Base-by-base conservation (phyloP, 2,329 filamentous ascomycete genomes). In the Aspergillus arachidicola region DNA sequence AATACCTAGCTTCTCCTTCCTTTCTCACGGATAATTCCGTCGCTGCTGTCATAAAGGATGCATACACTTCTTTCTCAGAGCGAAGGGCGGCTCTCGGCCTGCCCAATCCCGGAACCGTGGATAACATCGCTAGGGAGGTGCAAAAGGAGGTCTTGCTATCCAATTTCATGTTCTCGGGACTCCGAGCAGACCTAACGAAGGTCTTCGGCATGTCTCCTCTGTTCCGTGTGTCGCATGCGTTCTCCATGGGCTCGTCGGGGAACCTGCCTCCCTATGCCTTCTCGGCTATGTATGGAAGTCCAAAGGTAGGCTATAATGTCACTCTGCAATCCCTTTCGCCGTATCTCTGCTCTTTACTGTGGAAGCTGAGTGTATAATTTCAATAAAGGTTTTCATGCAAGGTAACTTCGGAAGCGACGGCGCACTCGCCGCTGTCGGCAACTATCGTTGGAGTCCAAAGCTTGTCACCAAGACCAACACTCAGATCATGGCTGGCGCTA, bases 201-300 rank as follows among this genome's bases (percentile, higher is more conserved):
- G 89, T 93, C 76, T 96, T 98, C 83, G 95, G 93, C 86, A 88
- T 96, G 79, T 88, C 89, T 62, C 95, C 95, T 63, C 84, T 98
- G 71, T 99, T 99, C 86, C 94, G 98, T 82, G 91, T 97, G 72
- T 97, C 94, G 69, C 95, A 99, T 83, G 92, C 95, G 72, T 95
- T 99, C 79, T 91, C 94, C 61, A 92, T 97, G 87, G 94, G 95
- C 72, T 87, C 87, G 50, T 93, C 97, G 81, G 89, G 91, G 70
- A 80, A 79, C 64, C 85, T 96, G 79, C 94, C 94, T 78, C 95
- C 95, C 43, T 99, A 99, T 82, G 93, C 92, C 60, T 97, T 98
- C 82, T 92, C 93, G 71, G 92, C 92, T 68, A 88, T 99, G 75
- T 97, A 95, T 78, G 95, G 95, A 71, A 97, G 92, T 69, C 91